A percentile compares a stretch with the other conserved stretches of the same genome.
Conservation (phyloP, 345 rosid species). For the Eucalyptus curtisii region DNA sequence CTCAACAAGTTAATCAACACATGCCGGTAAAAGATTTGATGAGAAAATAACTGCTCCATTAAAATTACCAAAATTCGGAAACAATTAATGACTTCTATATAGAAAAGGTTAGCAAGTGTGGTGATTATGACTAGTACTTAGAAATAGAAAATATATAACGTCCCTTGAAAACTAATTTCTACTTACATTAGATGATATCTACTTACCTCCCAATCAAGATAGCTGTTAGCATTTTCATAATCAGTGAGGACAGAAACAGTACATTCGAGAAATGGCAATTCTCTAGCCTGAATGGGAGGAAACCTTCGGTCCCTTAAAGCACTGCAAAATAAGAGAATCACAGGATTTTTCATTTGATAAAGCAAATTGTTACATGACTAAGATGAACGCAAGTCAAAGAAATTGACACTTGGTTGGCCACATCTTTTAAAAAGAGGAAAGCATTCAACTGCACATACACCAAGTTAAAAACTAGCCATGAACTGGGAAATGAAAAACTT, state of each 20-base stretch:
- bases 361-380: background rate
- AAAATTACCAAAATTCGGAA: background rate
- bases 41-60: background rate
- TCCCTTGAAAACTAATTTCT: background rate
- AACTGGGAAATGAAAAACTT: background rate
- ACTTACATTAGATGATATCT: background rate
- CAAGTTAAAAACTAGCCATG: background rate
- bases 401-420: background rate
- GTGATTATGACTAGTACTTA: background rate
- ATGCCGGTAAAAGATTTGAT: background rate
- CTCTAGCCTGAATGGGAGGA: conserved; percentile 87
- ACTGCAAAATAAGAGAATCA: conserved; percentile 17
- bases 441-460: background rate
- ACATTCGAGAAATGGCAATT: conserved; percentile 83
- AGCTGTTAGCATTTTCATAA: conserved; percentile 68
- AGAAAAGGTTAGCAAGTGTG: background rate
- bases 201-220: conserved; percentile 97
- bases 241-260: conserved; percentile 81
- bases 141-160: background rate
- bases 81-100: background rate
- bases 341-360: background rate
- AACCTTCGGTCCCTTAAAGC: conserved; percentile 97
- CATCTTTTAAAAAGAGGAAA: background rate
- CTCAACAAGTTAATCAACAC: background rate
- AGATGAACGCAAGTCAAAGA: background rate